Percentiles rank a stretch among this genome's conserved stretches.
phyloP scores from a whole-genome alignment of 1,284 basidiomycete genomes.

The Dichomitus squalens region DNA sequence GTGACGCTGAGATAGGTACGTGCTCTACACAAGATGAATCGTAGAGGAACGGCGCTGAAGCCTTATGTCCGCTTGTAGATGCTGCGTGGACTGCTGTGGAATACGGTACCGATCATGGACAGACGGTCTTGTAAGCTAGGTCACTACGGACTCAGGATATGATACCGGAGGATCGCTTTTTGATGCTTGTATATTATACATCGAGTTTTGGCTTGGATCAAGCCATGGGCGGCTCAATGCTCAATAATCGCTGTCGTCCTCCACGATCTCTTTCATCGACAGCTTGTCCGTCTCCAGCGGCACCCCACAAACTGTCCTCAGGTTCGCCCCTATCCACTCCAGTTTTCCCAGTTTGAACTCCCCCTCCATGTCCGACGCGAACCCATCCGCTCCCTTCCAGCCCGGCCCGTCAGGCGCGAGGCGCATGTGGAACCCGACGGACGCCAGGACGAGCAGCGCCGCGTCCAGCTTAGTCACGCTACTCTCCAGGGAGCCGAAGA shows the following conservation, averaged over 20 bases:
- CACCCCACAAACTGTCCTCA: neutral
- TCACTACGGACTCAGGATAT: neutral
- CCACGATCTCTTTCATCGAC: neutral
- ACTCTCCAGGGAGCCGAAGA: neutral
- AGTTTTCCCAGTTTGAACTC: neutral
- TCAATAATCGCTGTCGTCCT: neutral
- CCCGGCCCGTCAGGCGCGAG: neutral
- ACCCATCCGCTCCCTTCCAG: neutral
- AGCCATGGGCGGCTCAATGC: neutral
- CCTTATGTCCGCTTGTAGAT: neutral
- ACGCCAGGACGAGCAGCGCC: neutral
- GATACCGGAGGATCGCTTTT: too few relatives aligned
- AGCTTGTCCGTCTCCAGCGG: neutral
- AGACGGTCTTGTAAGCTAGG: neutral
- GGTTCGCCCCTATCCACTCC: neutral
- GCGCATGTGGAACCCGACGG: neutral
- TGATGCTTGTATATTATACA: too few relatives aligned
- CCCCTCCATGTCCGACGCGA: neutral
- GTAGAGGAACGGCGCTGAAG: neutral
- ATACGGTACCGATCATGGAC: neutral
- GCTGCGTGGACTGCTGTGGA: neutral
- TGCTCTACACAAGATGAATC: too few relatives aligned
- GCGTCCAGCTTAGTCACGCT: slow-evolving; percentile 1
- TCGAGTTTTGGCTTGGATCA: too few relatives aligned
- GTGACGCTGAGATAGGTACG: slow-evolving; percentile 26